Evolutionary conservation across 2,329 filamentous ascomycete species (phyloP), one percentile per base, ranked within the genome.

Genomic region (Dichotomopilus funicola): DNA sequence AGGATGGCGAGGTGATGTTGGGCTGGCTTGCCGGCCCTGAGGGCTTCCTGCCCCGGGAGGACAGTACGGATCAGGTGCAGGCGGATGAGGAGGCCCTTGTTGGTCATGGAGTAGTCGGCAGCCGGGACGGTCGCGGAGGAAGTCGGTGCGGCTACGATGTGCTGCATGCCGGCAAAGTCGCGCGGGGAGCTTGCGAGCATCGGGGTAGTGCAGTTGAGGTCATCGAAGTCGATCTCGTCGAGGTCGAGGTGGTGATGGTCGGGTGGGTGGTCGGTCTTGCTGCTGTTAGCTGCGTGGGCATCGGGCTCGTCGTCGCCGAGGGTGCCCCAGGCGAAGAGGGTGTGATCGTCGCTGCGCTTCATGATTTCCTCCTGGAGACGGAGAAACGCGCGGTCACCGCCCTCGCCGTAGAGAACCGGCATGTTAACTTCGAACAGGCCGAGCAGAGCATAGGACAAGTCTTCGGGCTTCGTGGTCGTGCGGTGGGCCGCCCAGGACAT

Each of bases 401-500:
- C 68, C 46, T 73, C 69, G 0, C 74, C 75, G 49, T 77, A 78
- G 0, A 76, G 50, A 4, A 76, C 59, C 0, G 74, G 68, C 70
- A 78, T 75, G 40, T 72, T 69, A 31, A 78, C 66, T 1, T 65
- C 65, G 34, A 78, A 77, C 0, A 77, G 66, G 0, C 75, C 75
- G 3, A 78, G 57, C 0, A 78, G 62, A 8, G 67, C 75, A 42
- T 77, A 78, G 0, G 73, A 73, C n/a, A 66, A 66, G 41, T 77
- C 75, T 47, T 77, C 74, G 0, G 53, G 4, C 3, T 68, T 55
- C 0, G 63, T 67, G 0, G 73, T 74, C 4, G 63, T 53, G 13
- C 67, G 66, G 12, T 54, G 56, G 8, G 69, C 68, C 36, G 66
- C 72, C 72, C 69, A 76, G 4, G 67, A 71, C 72, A 74, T 74